phyloP scores from a whole-genome alignment of 352 stramenopile genomes.

The Aphanomyces euteiches region DNA sequence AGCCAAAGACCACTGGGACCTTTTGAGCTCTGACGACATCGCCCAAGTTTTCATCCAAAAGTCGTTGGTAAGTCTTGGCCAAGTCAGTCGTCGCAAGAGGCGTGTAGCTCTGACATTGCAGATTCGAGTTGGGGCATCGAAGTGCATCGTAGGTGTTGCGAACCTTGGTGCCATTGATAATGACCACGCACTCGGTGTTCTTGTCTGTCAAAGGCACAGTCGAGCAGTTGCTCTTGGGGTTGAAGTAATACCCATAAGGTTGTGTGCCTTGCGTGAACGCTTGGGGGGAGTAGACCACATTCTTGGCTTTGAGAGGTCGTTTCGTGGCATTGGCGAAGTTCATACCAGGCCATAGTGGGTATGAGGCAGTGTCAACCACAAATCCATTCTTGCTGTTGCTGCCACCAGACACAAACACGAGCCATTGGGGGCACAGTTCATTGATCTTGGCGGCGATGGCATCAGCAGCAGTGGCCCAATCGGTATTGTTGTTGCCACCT shows the following conservation, averaged over 20 bases:
- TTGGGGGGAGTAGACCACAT: slow-evolving; percentile 25
- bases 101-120: slow-evolving; percentile 1
- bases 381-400: neutral
- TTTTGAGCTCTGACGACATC: neutral
- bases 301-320: slow-evolving; percentile 13
- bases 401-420: slow-evolving; percentile 20
- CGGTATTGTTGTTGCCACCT: slow-evolving; percentile 28
- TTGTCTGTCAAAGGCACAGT: slow-evolving; percentile 5
- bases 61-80: neutral
- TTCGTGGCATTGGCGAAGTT: slow-evolving; percentile 23
- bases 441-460: slow-evolving; percentile 27
- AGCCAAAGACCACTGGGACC: slow-evolving; percentile 19
- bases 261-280: slow-evolving; percentile 4
- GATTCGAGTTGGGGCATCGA: slow-evolving; percentile 14
- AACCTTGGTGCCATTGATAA: slow-evolving; percentile 5
- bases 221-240: slow-evolving; percentile 15
- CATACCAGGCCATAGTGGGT: slow-evolving; percentile 5
- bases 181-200: slow-evolving; percentile 12
- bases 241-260: slow-evolving; percentile 12
- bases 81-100: slow-evolving; percentile 4
- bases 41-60: slow-evolving; percentile 8
- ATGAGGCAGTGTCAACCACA: neutral
- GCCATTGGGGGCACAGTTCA: slow-evolving; percentile 25
- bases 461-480: slow-evolving; percentile 20
- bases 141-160: slow-evolving; percentile 14